phyloP scores from a whole-genome alignment of 2,329 filamentous ascomycete species.

The Penicillium sp. region DNA sequence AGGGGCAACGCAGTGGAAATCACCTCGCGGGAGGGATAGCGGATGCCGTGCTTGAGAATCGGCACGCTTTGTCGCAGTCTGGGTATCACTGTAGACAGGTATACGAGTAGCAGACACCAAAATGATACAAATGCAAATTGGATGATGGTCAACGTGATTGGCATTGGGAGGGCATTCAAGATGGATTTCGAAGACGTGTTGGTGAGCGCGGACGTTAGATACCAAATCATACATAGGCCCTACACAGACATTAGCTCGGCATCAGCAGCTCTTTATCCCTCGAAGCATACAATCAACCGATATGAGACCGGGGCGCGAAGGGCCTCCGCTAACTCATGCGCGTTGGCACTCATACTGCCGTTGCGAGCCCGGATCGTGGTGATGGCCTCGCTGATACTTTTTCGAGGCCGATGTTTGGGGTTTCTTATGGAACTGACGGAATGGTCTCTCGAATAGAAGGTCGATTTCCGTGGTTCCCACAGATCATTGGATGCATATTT shows the following conservation, averaged over 20 bases:
- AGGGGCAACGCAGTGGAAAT: constrained; percentile 86
- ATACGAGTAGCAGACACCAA: constrained; percentile 79
- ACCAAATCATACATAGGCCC: constrained; percentile 88
- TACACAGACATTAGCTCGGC: constrained; percentile 55
- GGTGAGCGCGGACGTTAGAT: constrained; percentile 89
- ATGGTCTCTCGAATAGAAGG: constrained; percentile 47
- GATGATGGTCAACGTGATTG: constrained; percentile 84
- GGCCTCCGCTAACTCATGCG: constrained; percentile 88
- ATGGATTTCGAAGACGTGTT: constrained; percentile 99
- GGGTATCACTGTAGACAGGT: constrained; percentile 72
- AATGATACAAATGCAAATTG: constrained; percentile 92
- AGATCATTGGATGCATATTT: constrained; percentile 47
- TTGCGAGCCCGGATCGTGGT: constrained; percentile 76
- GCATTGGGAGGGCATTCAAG: constrained; percentile 84
- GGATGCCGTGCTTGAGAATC: constrained; percentile 79
- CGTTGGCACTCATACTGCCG: constrained; percentile 87
- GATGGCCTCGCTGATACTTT: constrained; percentile 87
- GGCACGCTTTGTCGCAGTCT: constrained; percentile 69
- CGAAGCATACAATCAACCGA: constrained; percentile 71
- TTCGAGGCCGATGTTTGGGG: constrained; percentile 67
- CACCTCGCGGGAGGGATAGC: constrained; percentile 75
- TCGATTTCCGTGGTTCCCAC: constrained; percentile 63
- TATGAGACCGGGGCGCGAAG: constrained; percentile 87
- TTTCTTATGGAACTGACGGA: constrained; percentile 34
- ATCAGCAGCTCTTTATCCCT: neutral